Percentiles rank a stretch among this genome's conserved stretches.
Conservation (phyloP, 2,329 filamentous ascomycete species). For the Gliomastix tumulicola region DNA sequence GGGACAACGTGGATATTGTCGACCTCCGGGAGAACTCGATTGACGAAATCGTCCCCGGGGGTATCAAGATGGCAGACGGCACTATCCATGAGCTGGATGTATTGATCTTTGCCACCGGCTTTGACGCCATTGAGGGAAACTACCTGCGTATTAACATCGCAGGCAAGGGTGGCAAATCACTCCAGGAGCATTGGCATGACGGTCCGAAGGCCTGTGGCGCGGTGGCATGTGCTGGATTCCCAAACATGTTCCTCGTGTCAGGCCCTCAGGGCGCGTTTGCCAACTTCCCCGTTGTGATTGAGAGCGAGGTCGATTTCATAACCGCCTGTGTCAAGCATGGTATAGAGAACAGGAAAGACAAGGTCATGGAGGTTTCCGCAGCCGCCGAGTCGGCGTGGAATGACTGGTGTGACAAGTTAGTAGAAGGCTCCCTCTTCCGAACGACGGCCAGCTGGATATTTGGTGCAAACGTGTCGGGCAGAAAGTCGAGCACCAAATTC, state of each 20-base stretch:
- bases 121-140: slow-evolving; percentile 31
- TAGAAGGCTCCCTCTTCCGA: slow-evolving; percentile 20
- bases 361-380: slow-evolving; percentile 6
- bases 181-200: slow-evolving; percentile 26
- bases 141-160: slow-evolving; percentile 70
- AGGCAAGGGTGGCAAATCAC: slow-evolving; percentile 17
- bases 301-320: slow-evolving; percentile 32
- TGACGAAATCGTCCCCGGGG: slow-evolving; percentile 21
- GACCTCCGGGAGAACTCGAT: slow-evolving; percentile 35
- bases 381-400: slow-evolving; percentile 6
- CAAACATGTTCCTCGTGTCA: slow-evolving; percentile 37
- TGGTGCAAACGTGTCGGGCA: slow-evolving; percentile 26
- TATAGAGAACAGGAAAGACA: slow-evolving; percentile 15
- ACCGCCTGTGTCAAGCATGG: slow-evolving; percentile 19
- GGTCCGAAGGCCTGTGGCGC: slow-evolving; percentile 30
- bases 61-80: slow-evolving; percentile 23
- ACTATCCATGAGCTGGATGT: slow-evolving; percentile 23
- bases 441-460: slow-evolving; percentile 26
- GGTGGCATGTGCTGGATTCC: slow-evolving; percentile 28
- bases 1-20: slow-evolving; percentile 36
- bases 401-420: slow-evolving; percentile 14
- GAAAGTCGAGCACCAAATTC: not conserved
- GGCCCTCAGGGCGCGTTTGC: slow-evolving; percentile 29
- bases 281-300: slow-evolving; percentile 29
- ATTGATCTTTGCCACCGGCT: slow-evolving; percentile 32